Evolutionary conservation across 768 basidiomycete species (phyloP).

Genomic region (Mycena rosella): DNA sequence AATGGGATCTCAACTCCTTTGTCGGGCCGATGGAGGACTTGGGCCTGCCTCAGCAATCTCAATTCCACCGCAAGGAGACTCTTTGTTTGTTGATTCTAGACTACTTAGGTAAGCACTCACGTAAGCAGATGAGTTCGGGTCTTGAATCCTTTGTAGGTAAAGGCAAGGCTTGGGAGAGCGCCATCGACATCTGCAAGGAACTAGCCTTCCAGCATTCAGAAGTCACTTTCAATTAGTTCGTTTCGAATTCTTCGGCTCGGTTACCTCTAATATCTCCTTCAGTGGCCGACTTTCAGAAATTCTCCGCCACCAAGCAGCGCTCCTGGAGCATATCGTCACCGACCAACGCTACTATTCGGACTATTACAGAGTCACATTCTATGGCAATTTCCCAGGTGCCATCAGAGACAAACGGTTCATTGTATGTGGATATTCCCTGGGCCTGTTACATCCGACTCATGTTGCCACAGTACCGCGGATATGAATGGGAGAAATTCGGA

Average conservation of each 20-base stretch:
- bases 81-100: conserved; percentile 93
- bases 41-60: conserved; percentile 90
- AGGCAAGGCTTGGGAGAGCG: conserved; percentile 98
- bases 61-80: conserved; percentile 95
- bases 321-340: conserved; percentile 87
- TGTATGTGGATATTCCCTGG: conserved; percentile 59
- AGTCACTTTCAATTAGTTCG: conserved; percentile 93
- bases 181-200: conserved; percentile 94
- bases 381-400: conserved; percentile 89
- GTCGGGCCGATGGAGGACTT: conserved; percentile 92
- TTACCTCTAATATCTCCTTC: conserved; percentile 24
- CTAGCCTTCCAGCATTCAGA: conserved; percentile 89
- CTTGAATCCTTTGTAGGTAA: conserved; percentile 66
- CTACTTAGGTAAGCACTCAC: conserved; percentile 75
- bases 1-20: conserved; percentile 88
- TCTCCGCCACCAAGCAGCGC: conserved; percentile 85
- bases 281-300: conserved; percentile 89
- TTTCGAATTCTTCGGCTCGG: conserved; percentile 7
- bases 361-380: conserved; percentile 95
- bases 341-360: conserved; percentile 90
- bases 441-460: conserved; percentile 15
- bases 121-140: conserved; percentile 1
- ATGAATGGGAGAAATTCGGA: conserved; percentile 94
- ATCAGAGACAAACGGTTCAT: conserved; percentile 93
- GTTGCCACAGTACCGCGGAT: conserved; percentile 83